phyloP scores from a whole-genome alignment of 169 alveolate species.

The Neospora caninum region DNA sequence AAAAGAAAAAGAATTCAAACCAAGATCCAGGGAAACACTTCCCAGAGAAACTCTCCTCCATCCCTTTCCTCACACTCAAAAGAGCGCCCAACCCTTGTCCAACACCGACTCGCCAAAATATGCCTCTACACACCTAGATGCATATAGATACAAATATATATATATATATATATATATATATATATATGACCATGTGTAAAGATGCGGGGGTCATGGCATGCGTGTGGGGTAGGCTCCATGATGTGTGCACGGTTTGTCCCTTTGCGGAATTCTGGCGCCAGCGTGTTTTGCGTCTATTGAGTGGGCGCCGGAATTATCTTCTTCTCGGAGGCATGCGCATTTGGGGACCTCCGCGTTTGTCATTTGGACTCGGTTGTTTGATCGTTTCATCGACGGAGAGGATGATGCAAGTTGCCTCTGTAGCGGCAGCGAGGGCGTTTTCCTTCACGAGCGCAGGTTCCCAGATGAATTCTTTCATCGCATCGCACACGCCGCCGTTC shows the following conservation, averaged over 20 bases:
- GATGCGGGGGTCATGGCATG: neutral
- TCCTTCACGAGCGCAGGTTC: slow-evolving; percentile 96
- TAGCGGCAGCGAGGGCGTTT: slow-evolving; percentile 95
- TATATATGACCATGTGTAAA: neutral
- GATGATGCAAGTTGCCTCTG: slow-evolving; percentile 98
- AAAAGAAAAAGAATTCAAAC: neutral
- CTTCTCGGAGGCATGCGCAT: neutral
- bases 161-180: neutral
- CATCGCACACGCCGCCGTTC: slow-evolving; percentile 90
- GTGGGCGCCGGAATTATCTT: neutral
- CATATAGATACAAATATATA: neutral
- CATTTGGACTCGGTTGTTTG: slow-evolving; percentile 82
- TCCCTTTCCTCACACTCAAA: neutral
- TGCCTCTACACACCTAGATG: neutral
- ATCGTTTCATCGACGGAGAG: slow-evolving; percentile 97
- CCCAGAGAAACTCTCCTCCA: neutral
- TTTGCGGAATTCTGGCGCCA: no score
- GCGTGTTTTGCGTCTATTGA: neutral
- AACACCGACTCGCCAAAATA: neutral
- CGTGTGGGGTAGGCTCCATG: neutral
- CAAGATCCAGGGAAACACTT: neutral
- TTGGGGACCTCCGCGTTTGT: neutral
- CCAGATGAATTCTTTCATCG: slow-evolving; percentile 90
- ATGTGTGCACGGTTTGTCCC: no score
- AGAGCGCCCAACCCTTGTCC: neutral